Evolutionary conservation across 2,329 filamentous ascomycete genomes (phyloP), one percentile per base, ranked within the genome.

Genomic region (Endocalyx cinctus): DNA sequence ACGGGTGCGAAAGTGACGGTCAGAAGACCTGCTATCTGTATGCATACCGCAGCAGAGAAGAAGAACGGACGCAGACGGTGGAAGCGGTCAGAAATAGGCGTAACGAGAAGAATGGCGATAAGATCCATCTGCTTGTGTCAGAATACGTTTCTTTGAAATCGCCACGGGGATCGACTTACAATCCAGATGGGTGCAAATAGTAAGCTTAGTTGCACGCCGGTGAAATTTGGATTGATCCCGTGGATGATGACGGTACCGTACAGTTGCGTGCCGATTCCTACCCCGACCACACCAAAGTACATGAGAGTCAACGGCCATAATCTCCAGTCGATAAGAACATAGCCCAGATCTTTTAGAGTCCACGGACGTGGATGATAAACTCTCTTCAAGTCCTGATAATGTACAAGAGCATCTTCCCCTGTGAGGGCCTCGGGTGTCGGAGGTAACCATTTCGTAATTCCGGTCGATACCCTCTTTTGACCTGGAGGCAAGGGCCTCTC

Each of bases 221-320:
- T 86, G 38, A 94, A 79, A 1, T 64, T 63, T 1, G 85, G 77
- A 53, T 89, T 79, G 52, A 92, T 92, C 8, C 79, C 77, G 12
- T 76, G 72, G 50, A 95, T 92, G 49, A 95, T 94, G 45, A 94
- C 78, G 3, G 82, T 90, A 19, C 84, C 86, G 54, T 95, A 95
- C 29, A 85, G 77, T 62, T 94, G 87, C 1, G 87, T 88, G 27
- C 87, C 88, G 42, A 94, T 94, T 7, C 88, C 88, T 4, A 94
- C 88, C 15, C 88, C 88, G 2, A 95, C 88, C 4, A 95, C 88
- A 14, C 88, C 88, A 63, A 95, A 94, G 63, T 95, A 95, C 88
- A 95, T 95, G 33, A 94, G 54, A 2, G 82, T 72, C 45, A 95
- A 62, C 2, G 88, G 88, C 84, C 87, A 95, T 13, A 94, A 69